Percentiles rank a stretch among this genome's conserved stretches.
These are phyloP conservation scores for Amaranthus hypochondriacus DNA, from an alignment of 148 eudicot genomes.

Conservation along the genomic window DNA sequence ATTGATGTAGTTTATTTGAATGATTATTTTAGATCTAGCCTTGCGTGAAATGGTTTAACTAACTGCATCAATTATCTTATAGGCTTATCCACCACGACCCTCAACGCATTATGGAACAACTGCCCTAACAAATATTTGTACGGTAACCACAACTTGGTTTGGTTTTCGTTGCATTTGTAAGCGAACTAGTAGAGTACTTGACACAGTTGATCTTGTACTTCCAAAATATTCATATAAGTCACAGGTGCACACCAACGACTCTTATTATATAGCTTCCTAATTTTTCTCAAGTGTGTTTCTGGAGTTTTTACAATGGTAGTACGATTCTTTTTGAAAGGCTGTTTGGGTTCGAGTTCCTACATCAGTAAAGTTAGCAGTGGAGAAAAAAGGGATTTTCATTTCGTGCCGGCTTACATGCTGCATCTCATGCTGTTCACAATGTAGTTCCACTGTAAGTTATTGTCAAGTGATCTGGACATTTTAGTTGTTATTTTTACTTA, in stretches of 20 bases:
- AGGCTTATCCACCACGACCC: conserved; percentile 74
- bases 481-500: background rate
- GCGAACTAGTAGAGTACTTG: conserved; percentile 64
- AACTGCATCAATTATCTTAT: conserved; percentile 20
- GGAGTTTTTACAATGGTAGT: background rate
- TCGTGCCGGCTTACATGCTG: conserved; percentile 95
- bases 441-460: conserved; percentile 87
- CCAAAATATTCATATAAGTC: conserved; percentile 82
- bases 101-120: conserved; percentile 44
- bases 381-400: conserved; percentile 40
- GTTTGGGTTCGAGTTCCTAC: conserved; percentile 89
- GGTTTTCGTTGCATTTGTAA: conserved; percentile 76
- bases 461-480: background rate
- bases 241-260: conserved; percentile 43
- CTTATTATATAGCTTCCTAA: background rate
- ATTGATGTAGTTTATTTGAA: background rate
- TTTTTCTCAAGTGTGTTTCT: background rate
- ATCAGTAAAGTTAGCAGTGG: conserved; percentile 68
- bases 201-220: conserved; percentile 72
- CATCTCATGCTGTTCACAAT: conserved; percentile 89
- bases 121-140: conserved; percentile 66
- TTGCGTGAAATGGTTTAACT: background rate
- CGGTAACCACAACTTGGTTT: conserved; percentile 93
- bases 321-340: conserved; percentile 44
- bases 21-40: background rate